These are phyloP conservation scores for Candida arabinofermentans DNA, from an alignment of 805 yeast genomes.

Conservation along the genomic window DNA sequence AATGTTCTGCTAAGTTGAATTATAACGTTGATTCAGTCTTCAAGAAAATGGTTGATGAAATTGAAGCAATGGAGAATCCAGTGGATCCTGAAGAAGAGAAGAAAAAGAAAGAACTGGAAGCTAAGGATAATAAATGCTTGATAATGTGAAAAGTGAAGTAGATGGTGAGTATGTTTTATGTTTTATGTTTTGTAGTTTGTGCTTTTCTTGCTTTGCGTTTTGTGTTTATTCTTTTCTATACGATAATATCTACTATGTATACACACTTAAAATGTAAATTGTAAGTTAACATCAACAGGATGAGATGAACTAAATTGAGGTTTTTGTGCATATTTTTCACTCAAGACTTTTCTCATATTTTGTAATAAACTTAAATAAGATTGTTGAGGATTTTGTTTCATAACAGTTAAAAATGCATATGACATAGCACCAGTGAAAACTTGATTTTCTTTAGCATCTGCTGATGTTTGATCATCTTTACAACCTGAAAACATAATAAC, in stretches of 20 bases:
- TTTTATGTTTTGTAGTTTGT: no score
- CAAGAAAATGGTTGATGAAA: conserved; percentile 53
- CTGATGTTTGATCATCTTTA: conserved; percentile 70
- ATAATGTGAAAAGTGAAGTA: background rate
- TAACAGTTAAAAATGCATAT: conserved; percentile 59
- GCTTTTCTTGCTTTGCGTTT: no score
- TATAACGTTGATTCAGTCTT: conserved; percentile 49
- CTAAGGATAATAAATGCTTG: background rate
- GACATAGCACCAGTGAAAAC: conserved; percentile 74
- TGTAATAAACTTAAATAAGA: conserved; percentile 57
- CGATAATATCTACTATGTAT: background rate
- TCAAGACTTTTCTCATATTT: conserved; percentile 55
- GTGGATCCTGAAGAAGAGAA: conserved; percentile 7
- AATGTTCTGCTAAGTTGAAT: conserved; percentile 46
- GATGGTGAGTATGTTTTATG: no score
- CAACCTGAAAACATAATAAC: conserved; percentile 68
- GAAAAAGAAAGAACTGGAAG: background rate
- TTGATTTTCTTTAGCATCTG: conserved; percentile 68
- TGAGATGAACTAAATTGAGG: conserved; percentile 61
- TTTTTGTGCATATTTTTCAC: conserved; percentile 59
- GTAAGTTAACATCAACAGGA: conserved; percentile 50
- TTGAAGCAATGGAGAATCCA: conserved; percentile 38
- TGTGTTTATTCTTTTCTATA: no score
- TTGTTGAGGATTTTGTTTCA: conserved; percentile 53
- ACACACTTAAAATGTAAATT: background rate